Base-by-base conservation (phyloP, 768 basidiomycete genomes). In the Kwoniella mangroviensis region DNA sequence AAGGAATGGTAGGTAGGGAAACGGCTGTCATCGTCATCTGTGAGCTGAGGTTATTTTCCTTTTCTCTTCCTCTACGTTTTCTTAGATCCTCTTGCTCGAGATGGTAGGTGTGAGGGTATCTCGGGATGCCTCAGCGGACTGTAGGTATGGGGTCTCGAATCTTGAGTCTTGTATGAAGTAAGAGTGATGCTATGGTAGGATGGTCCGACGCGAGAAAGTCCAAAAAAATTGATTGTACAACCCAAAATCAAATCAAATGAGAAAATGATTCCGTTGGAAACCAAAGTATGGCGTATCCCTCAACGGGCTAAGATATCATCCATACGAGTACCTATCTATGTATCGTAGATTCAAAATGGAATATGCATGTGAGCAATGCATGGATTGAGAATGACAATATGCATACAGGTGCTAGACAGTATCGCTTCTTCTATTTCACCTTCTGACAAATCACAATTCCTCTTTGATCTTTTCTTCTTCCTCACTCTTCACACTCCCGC, bases 401-500 rank as follows among this genome's bases (percentile, higher is more conserved):
- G 34, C 34, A 34, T 34, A 34, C 6, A 7, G 34, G 6, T 34
- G 6, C n/a, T 34, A 34, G 6, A 34, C 0, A 1, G 34, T 34
- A 34, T 7, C 34, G 1, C 34, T 34, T 34, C 34, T 34, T 34
- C 34, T 34, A 34, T 0, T 34, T 34, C 1, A 34, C 1, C n/a
- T n/a, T n/a, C n/a, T n/a, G n/a, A 34, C 1, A 34, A 0, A 0
- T 34, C 34, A 78, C 41, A 78, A 68, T 58, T 78, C 78, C 68
- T 71, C 73, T 66, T 73, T 75, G 49, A 76, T 70, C 6, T 64
- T 66, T 0, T 49, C 24, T 40, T 42, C 67, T 4, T 41, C 59
- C 28, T 67, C 66, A 41, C 15, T 17, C 28, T 41, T 52, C 9
- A 53, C 62, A 34, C 34, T 34, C 26, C 59, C 45, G 49, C 59